Conservation (phyloP, 176 grass and related monocot species). For the Thinopyrum elongatum region DNA sequence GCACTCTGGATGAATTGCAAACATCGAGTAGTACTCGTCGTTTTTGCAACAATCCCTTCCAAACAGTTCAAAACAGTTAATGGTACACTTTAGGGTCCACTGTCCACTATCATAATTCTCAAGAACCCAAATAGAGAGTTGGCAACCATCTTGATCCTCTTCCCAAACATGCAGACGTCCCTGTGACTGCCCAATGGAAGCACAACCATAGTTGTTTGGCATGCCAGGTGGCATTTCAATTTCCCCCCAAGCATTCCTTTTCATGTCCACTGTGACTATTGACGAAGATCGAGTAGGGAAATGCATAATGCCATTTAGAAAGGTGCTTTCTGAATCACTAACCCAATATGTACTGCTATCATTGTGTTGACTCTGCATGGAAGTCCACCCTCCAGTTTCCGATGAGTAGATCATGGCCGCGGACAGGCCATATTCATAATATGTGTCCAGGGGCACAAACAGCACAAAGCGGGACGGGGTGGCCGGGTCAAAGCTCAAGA, state of each 20-base stretch:
- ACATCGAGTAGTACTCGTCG: neutral
- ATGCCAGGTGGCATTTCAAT: neutral
- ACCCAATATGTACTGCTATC: accelerated
- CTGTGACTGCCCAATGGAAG: neutral
- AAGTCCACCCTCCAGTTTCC: neutral
- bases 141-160: neutral
- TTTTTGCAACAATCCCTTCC: neutral
- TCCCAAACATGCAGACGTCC: neutral
- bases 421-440: neutral
- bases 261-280: neutral
- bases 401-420: neutral
- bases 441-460: neutral
- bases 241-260: neutral
- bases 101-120: neutral
- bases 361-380: neutral
- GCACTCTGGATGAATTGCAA: neutral
- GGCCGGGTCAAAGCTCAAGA: neutral
- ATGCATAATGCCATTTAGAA: neutral
- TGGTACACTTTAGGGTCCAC: neutral
- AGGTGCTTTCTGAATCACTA: neutral
- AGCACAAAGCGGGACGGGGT: neutral
- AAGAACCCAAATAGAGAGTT: neutral
- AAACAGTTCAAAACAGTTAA: neutral
- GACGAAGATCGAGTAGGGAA: neutral
- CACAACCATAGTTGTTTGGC: neutral